Percentiles rank a stretch among this genome's conserved stretches.
Conservation (phyloP, 2,329 filamentous ascomycete species). For the Teratosphaeria destructans region DNA sequence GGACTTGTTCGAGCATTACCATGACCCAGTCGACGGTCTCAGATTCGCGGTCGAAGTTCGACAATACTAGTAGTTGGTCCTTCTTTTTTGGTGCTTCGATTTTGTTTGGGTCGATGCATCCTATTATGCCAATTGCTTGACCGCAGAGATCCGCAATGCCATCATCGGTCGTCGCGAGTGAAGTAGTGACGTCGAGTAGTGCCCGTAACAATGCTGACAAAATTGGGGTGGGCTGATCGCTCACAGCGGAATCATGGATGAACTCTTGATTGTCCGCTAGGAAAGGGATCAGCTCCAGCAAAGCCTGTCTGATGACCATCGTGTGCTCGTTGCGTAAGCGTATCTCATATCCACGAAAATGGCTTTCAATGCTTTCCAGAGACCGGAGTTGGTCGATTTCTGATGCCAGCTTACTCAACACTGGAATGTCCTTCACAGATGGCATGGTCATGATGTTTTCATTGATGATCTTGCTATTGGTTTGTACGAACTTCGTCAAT, state of each 20-base stretch:
- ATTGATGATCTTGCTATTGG: conserved; percentile 50
- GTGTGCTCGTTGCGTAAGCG: conserved; percentile 75
- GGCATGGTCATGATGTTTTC: conserved; percentile 67
- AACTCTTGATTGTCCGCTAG: conserved; percentile 64
- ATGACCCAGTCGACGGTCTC: conserved; percentile 81
- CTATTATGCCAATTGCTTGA: conserved; percentile 76
- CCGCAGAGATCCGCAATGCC: conserved; percentile 65
- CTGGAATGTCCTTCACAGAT: conserved; percentile 59
- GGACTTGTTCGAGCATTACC: conserved; percentile 72
- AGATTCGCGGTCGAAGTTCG: conserved; percentile 68
- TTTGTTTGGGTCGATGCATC: conserved; percentile 83
- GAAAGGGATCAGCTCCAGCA: conserved; percentile 66
- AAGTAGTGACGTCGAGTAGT: conserved; percentile 74
- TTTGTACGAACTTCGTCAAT: conserved; percentile 54
- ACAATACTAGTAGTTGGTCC: conserved; percentile 72
- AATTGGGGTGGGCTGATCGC: conserved; percentile 71
- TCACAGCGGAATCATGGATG: conserved; percentile 67
- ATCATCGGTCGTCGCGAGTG: conserved; percentile 58
- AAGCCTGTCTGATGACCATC: conserved; percentile 70
- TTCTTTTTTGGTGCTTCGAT: conserved; percentile 71
- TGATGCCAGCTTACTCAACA: conserved; percentile 57
- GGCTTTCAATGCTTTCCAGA: conserved; percentile 54
- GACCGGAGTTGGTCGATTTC: conserved; percentile 56
- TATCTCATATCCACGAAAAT: conserved; percentile 60
- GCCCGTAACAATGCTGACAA: conserved; percentile 63